phyloP scores from a whole-genome alignment of 257 asterid species.

The Ligustrum vulgare region DNA sequence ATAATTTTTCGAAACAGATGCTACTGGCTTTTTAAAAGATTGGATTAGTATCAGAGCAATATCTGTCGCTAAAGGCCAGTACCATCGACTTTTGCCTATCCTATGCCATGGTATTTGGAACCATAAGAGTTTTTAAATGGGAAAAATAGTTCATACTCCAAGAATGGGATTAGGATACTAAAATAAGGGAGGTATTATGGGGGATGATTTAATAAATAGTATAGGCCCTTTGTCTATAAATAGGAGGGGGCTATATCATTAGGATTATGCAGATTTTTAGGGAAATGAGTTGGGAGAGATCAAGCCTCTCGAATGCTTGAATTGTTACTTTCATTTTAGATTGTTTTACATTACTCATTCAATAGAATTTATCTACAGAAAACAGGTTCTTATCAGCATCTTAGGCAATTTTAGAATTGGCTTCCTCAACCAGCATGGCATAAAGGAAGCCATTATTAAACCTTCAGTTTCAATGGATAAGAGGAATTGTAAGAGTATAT shows the following conservation, averaged over 20 bases:
- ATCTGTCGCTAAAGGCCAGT: background rate
- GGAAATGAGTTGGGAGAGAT: no score
- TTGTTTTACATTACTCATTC: no score
- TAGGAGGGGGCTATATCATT: no score
- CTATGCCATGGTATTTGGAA: constrained; percentile 10
- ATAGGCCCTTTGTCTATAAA: no score
- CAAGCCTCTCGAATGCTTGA: no score
- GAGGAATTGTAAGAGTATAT: background rate
- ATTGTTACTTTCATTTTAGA: no score
- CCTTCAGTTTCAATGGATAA: background rate
- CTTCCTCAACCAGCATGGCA: background rate
- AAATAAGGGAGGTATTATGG: no score
- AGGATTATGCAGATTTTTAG: no score
- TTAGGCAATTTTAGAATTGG: background rate
- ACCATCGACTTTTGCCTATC: background rate
- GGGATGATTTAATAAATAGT: no score
- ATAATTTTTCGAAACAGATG: background rate
- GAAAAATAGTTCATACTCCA: background rate
- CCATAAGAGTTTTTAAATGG: background rate
- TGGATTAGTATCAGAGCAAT: background rate
- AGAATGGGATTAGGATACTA: constrained; percentile 1
- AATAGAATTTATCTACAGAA: no score
- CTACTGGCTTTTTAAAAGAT: background rate
- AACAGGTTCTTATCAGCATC: no score
- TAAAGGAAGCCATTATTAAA: background rate